A percentile compares a stretch with the other conserved stretches of the same genome.
Conservation (phyloP, 1,284 basidiomycete genomes). For the Rhodofomes roseus region DNA sequence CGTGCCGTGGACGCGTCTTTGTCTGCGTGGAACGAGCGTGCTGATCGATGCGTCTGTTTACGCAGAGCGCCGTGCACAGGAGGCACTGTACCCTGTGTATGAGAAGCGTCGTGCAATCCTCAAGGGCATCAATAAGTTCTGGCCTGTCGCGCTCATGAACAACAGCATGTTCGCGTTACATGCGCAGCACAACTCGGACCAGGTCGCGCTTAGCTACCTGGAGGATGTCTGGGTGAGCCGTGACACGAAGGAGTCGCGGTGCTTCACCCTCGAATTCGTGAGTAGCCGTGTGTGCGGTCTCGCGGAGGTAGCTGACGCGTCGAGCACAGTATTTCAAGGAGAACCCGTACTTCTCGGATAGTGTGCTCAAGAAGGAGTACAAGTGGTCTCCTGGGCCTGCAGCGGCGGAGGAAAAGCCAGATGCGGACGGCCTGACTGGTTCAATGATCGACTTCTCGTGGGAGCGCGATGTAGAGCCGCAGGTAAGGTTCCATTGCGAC, state of each 20-base stretch:
- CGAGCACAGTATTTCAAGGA: constrained; percentile 70
- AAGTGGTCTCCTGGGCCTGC: constrained; percentile 59
- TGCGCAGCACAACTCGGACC: constrained; percentile 65
- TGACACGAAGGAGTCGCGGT: constrained; percentile 61
- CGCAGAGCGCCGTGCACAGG: constrained; percentile 60
- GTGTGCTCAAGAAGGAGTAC: constrained; percentile 75
- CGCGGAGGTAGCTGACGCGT: neutral
- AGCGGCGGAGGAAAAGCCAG: constrained; percentile 52
- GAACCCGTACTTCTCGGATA: constrained; percentile 77
- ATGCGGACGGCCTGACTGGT: constrained; percentile 68
- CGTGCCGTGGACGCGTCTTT: constrained; percentile 21
- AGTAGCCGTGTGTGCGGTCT: constrained; percentile 29
- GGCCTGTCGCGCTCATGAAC: constrained; percentile 77
- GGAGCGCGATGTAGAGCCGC: constrained; percentile 64
- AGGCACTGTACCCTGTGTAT: constrained; percentile 55
- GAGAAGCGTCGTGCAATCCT: constrained; percentile 62
- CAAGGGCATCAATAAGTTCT: constrained; percentile 71
- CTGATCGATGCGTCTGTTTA: neutral
- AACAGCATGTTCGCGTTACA: constrained; percentile 56
- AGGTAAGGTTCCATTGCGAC: constrained; percentile 40
- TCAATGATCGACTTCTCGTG: constrained; percentile 76
- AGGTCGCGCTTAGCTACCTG: constrained; percentile 69
- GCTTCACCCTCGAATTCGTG: constrained; percentile 79
- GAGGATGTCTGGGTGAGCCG: constrained; percentile 78
- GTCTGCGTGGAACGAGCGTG: constrained; percentile 3